Base-by-base conservation (phyloP, 169 alveolate genomes). In the Eimeria necatrix region DNA sequence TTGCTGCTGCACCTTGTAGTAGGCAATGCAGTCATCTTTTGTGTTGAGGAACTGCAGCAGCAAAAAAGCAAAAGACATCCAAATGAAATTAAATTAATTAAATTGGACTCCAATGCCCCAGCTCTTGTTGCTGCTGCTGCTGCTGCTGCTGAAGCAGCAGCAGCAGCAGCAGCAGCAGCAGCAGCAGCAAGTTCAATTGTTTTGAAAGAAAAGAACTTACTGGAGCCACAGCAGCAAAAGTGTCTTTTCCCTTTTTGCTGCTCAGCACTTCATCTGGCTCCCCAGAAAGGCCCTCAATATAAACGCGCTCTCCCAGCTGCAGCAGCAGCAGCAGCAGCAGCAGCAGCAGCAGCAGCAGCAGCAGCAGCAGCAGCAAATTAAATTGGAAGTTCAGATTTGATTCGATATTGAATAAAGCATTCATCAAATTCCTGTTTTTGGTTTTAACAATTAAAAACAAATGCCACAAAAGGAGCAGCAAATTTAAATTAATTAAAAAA, bases 221-320 rank as follows among this genome's bases (percentile, higher is more conserved):
- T 70, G 96, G 96, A 48, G 93, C 95, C 14, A 95, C 96, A 12
- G 95, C 96, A 71, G 88, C 96, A 78, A 95, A 93, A 3, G 97
- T 95, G 78, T 95, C 95, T 56, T 95, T 95, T n/a, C 97, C 97
- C 6, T 94, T 81, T 51, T 95, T 95, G 10, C 95, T 93, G 80
- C 73, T 95, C 88, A 95, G 51, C 51, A 93, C 95, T 22, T 74
- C 46, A 70, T 95, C 97, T 4, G 97, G 96, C 56, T 89, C 95
- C 10, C 97, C 97, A 2, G 68, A 59, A 49, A 59, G 90, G 59
- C 94, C 96, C 26, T 93, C 73, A 22, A 48, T 89, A 32, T 48
- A 32, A 4, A 94, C 61, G 32, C 56, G 92, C 26, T 94, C 97
- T 12, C 97, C 97, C 71, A 95, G 68, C 93, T 93, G 94, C 46